Base-by-base conservation (phyloP, 2,329 filamentous ascomycete genomes). In the Lecanosticta acicola region DNA sequence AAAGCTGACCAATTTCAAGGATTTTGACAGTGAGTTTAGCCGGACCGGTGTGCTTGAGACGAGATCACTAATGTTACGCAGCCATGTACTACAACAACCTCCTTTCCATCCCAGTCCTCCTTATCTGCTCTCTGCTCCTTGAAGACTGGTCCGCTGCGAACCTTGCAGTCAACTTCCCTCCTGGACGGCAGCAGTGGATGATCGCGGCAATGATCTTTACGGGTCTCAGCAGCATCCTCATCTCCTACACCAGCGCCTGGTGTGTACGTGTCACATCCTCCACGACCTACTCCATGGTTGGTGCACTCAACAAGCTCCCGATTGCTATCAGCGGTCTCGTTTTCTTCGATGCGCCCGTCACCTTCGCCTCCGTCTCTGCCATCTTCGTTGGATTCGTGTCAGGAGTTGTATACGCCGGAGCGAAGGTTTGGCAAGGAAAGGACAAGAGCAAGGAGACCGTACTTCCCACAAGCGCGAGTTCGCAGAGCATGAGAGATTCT, bases 81-180 rank as follows among this genome's bases (percentile, higher is more conserved):
- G 91, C 90, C 64, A 98, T 97, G 93, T 97, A 93, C 74, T 98
- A 98, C 78, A 98, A 98, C 80, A 97, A 98, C 71, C 79, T 97
- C 39, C 81, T 98, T 57, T 94, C 90, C 46, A 95, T 98, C 54
- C 93, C 93, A 20, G 84, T 97, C 61, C 81, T 98, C 42, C 69
- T 97, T 47, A 66, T 88, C 59, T 83, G 83, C 66, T 94, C 91
- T 26, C 73, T 96, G 43, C 60, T 95, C 54, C 73, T 85, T 56
- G 93, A 98, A 68, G 87, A 97, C 72, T 98, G 93, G 93, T 94
- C 90, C 4, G 73, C 79, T 41, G 76, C 77, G 51, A 98, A 98
- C 71, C 72, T 98, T 58, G 70, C 74, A 57, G 81, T 78, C 68
- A 97, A 97, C 76, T 98, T 98, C 74, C 93, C 93, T 2, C 59